Evolutionary conservation across 2,329 filamentous ascomycete species (phyloP), one percentile per base, ranked within the genome.

Genomic region (Herpotrichia juniperi): DNA sequence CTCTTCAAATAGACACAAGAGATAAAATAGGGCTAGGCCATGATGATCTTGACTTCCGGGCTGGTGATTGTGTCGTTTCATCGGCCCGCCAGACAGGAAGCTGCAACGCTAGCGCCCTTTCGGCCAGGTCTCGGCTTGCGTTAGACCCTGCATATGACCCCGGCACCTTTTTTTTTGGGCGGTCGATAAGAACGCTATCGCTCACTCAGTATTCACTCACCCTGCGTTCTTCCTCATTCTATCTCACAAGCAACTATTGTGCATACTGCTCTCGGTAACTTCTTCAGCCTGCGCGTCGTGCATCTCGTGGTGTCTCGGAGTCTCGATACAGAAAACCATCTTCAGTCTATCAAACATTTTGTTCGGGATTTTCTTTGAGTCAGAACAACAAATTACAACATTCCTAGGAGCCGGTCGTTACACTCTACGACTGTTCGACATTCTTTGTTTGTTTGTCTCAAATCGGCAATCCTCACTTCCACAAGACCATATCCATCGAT

Each of bases 161-260:
- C 25, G 25, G 30, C 21, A 11, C n/a, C n/a, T n/a, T n/a, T 14
- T 14, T 25, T 35, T 32, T 25, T 16, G 28, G 30, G n/a, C 28
- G 4, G 8, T 49, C n/a, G 40, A 51, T 47, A 47, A 47, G 37
- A 46, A 26, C 34, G 14, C 19, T 42, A 43, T 42, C 43, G 43
- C 43, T 47, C 49, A 42, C 49, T 43, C 34, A 51, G 34, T 43
- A 26, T n/a, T 40, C 39, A 43, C 17, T 37, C 39, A 43, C 28
- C 21, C 28, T 35, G 22, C 21, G 12, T 35, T n/a, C 24, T 40
- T 22, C 31, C 19, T 37, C 47, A 16, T 32, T 32, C 26, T 21
- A 3, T 35, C 31, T 12, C 11, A n/a, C 3, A 10, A 28, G 10
- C 21, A 9, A 3, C n/a, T 17, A 14, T 19, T n/a, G 26, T 31